These are phyloP conservation scores for Candida chilensis DNA, from an alignment of 805 yeast genomes.

Conservation along the genomic window DNA sequence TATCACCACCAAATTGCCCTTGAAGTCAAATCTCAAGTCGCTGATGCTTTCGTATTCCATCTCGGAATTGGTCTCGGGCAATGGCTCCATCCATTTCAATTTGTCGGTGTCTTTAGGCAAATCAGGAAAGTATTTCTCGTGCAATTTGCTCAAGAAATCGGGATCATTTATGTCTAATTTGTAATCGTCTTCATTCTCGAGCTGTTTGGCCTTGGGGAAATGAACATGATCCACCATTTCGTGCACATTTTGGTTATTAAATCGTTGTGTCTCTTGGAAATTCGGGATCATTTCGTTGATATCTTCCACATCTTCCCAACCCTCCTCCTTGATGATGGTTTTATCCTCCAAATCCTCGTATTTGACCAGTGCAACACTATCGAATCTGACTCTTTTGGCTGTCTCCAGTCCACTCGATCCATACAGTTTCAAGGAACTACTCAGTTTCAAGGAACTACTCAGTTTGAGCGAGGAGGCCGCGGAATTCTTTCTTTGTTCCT, in stretches of 20 bases:
- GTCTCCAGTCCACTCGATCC: constrained; percentile 24
- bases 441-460: too few species aligned
- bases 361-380: constrained; percentile 17
- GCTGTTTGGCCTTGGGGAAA: constrained; percentile 47
- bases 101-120: constrained; percentile 75
- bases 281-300: constrained; percentile 44
- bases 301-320: constrained; percentile 42
- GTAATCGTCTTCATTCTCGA: constrained; percentile 15
- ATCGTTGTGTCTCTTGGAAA: constrained; percentile 34
- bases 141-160: constrained; percentile 66
- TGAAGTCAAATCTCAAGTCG: constrained; percentile 81
- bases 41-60: constrained; percentile 44
- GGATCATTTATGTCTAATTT: constrained; percentile 66
- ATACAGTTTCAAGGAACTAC: too few species aligned
- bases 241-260: constrained; percentile 32
- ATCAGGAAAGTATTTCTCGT: constrained; percentile 83
- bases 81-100: constrained; percentile 86
- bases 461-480: too few species aligned
- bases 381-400: constrained; percentile 17
- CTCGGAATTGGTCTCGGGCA: constrained; percentile 29
- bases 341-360: constrained; percentile 10
- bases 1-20: constrained; percentile 59
- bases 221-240: constrained; percentile 43
- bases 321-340: constrained; percentile 15
- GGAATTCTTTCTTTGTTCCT: not conserved